Conservation (phyloP, 73 alveolate species). For the Paramecium bursaria region DNA sequence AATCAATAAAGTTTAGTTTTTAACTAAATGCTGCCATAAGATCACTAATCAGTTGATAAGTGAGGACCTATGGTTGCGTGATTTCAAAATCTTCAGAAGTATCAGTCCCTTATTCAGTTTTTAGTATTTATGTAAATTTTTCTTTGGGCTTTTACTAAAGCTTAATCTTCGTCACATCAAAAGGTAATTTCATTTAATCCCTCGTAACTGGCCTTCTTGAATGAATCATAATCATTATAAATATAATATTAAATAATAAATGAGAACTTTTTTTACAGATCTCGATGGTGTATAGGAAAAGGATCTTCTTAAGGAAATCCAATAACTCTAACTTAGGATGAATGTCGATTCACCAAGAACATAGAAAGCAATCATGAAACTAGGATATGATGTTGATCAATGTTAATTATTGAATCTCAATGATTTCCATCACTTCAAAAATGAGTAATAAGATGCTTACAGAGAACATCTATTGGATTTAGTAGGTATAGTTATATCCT, state of each 20-base stretch:
- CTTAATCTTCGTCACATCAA: constrained; percentile 15
- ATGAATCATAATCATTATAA: neutral
- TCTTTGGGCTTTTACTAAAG: neutral
- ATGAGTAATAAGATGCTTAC: neutral
- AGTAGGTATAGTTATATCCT: neutral
- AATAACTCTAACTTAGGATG: too few relatives aligned
- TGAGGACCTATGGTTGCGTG: neutral
- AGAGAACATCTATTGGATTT: neutral
- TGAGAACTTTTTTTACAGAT: neutral
- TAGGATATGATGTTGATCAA: neutral
- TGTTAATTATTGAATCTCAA: neutral
- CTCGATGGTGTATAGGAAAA: neutral
- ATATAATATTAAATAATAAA: too few relatives aligned
- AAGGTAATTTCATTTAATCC: neutral
- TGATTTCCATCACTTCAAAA: neutral
- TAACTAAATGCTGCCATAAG: neutral
- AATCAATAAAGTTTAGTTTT: constrained; percentile 12
- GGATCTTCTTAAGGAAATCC: neutral
- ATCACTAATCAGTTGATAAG: constrained; percentile 11
- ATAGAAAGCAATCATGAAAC: too few relatives aligned
- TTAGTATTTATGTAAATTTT: neutral
- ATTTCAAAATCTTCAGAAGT: constrained; percentile 51
- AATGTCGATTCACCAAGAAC: neutral
- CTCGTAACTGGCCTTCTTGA: neutral
- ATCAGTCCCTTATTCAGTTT: constrained; percentile 46